Evolutionary conservation across 2,329 filamentous ascomycete genomes (phyloP), one percentile per base, ranked within the genome.

Genomic region (Diaporthe helianthi): DNA sequence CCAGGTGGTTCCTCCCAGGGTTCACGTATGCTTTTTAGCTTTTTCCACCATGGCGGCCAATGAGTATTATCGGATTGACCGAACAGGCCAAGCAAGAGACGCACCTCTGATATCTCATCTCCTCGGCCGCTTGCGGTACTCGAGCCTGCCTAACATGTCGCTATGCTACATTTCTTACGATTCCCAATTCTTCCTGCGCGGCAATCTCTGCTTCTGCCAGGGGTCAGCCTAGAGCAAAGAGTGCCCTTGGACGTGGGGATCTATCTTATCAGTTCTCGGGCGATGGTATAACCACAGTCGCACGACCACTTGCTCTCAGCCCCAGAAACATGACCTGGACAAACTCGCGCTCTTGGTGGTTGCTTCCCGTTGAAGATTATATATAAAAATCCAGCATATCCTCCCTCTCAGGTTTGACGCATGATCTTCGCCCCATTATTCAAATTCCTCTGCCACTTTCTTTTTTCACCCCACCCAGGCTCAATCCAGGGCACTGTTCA

Each of bases 211-310:
- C 68, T 60, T 8, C 17, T 38, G 47, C 63, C 63, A 61, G 63
- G 68, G 68, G 36, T 49, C 52, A 46, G 33, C 49, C 47, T 63
- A 49, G 29, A 49, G n/a, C n/a, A 19, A 26, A 60, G 38, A 29
- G 44, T 49, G 58, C 41, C 33, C 58, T 49, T 49, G 58, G 58
- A 22, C 58, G 58, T 63, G 58, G 58, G 58, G 44, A 63, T 52
- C 61, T 53, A 63, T 52, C 61, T 53, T 65, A 52, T 65, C 61
- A 53, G 47, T 53, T 53, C 58, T 33, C 51, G 60, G 36, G 24
- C 60, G 17, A 38, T 51, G 29, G 73, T 77, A 71, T 73, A 24
- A 24, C 65, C 49, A 38, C 51, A 36, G 65, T 49, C 53, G 44
- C 65, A 49, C 44, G 61, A 65, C 41, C 33, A 26, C 60, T 68